These are phyloP conservation scores for Russula foetens DNA, from an alignment of 768 basidiomycete genomes.

Conservation along the genomic window DNA sequence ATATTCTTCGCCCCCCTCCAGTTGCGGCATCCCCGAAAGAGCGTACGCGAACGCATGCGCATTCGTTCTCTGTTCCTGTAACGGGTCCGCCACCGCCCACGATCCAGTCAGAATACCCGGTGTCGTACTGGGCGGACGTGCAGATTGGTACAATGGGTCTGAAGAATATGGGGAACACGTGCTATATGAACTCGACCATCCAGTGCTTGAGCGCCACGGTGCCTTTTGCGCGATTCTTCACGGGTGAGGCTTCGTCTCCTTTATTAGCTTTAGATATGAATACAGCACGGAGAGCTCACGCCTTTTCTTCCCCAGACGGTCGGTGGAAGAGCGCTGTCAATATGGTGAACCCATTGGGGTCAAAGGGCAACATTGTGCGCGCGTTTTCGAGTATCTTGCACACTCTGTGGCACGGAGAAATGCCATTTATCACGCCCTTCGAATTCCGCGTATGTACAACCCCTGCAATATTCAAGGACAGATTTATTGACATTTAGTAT, in stretches of 20 bases:
- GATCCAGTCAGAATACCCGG: conserved; percentile 69
- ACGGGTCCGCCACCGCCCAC: conserved; percentile 51
- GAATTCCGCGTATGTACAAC: conserved; percentile 60
- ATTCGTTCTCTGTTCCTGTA: conserved; percentile 30
- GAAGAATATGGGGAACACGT: conserved; percentile 95
- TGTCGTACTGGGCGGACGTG: conserved; percentile 76
- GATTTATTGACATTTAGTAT: conserved; percentile 22
- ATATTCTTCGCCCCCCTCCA: conserved; percentile 71
- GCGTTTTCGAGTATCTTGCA: conserved; percentile 80
- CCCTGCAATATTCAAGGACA: neutral
- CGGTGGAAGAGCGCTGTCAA: conserved; percentile 82
- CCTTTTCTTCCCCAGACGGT: conserved; percentile 42
- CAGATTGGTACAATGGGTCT: conserved; percentile 76
- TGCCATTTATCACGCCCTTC: conserved; percentile 73
- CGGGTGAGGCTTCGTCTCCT: conserved; percentile 41
- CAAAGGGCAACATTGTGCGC: conserved; percentile 71
- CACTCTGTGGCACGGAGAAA: conserved; percentile 82
- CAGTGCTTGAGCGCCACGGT: conserved; percentile 94
- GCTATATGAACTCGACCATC: conserved; percentile 98
- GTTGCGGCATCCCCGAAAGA: conserved; percentile 71
- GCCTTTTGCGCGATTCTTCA: conserved; percentile 90
- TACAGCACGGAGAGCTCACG: neutral
- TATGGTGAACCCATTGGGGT: conserved; percentile 76
- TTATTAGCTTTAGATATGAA: neutral
- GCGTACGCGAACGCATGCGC: conserved; percentile 42